Evolutionary conservation across 2,329 filamentous ascomycete species (phyloP).

Genomic region (Trichoderma semiorbis): DNA sequence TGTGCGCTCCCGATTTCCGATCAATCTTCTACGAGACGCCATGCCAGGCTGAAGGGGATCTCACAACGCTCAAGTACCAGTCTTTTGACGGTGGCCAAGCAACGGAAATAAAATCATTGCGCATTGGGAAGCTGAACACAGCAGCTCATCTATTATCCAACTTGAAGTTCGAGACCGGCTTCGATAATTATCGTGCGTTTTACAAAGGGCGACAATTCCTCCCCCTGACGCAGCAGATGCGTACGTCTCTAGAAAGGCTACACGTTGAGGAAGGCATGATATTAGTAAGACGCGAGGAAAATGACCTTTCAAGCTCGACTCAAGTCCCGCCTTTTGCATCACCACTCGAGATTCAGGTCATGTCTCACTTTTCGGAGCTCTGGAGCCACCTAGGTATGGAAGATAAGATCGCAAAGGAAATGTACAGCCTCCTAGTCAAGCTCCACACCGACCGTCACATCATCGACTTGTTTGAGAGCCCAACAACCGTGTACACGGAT

Average conservation of each 20-base stretch:
- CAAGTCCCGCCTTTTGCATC: slow-evolving; percentile 50
- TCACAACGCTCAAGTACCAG: slow-evolving; percentile 69
- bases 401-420: slow-evolving; percentile 65
- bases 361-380: slow-evolving; percentile 78
- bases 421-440: slow-evolving; percentile 66
- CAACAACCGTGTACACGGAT: slow-evolving; percentile 50
- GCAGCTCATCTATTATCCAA: slow-evolving; percentile 64
- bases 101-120: slow-evolving; percentile 58
- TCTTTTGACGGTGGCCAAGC: slow-evolving; percentile 61
- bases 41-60: slow-evolving; percentile 57
- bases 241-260: slow-evolving; percentile 65
- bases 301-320: slow-evolving; percentile 40
- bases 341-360: slow-evolving; percentile 71
- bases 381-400: slow-evolving; percentile 77
- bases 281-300: slow-evolving; percentile 59
- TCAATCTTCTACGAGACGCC: slow-evolving; percentile 50
- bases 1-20: slow-evolving; percentile 56
- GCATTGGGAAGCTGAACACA: slow-evolving; percentile 69
- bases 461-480: slow-evolving; percentile 55
- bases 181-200: slow-evolving; percentile 72
- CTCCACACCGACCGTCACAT: slow-evolving; percentile 67
- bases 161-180: slow-evolving; percentile 67
- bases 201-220: slow-evolving; percentile 64
- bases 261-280: slow-evolving; percentile 62
- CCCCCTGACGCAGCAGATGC: slow-evolving; percentile 55